Evolutionary conservation across 345 rosid species (phyloP).

Genomic region (Euclidium syriacum): DNA sequence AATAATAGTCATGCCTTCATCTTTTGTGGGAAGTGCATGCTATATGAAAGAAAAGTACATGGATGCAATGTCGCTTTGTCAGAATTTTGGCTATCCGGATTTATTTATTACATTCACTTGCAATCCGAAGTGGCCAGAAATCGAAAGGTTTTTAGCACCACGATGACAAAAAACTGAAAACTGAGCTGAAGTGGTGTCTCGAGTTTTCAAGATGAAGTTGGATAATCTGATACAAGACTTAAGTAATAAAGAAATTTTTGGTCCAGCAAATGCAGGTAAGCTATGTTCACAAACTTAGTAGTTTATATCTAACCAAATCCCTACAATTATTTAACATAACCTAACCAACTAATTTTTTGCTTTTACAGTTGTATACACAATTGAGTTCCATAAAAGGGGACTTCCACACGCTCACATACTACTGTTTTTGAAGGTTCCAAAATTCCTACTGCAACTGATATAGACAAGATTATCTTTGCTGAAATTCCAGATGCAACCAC

Average conservation of each 20-base stretch:
- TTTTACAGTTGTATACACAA: background rate
- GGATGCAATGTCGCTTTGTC: constrained; percentile 2
- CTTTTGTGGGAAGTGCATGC: background rate
- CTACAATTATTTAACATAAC: too few species aligned
- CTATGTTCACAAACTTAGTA: background rate
- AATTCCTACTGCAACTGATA: background rate
- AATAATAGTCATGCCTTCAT: background rate
- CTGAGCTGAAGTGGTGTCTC: background rate
- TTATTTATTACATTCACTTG: background rate
- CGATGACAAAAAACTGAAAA: background rate
- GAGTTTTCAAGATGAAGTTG: background rate
- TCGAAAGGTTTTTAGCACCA: background rate
- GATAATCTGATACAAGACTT: background rate
- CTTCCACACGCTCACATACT: background rate
- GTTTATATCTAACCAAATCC: too few species aligned
- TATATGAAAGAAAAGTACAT: background rate
- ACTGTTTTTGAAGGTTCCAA: background rate
- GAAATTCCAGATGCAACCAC: background rate
- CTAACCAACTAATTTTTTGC: too few species aligned
- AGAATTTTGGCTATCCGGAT: background rate
- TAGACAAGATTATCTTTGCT: background rate
- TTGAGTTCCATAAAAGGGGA: background rate
- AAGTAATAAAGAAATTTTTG: background rate
- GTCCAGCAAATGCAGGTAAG: background rate
- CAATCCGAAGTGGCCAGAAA: background rate